Evolutionary conservation across 352 stramenopile genomes (phyloP).

Genomic region (Blastocystis sp.): DNA sequence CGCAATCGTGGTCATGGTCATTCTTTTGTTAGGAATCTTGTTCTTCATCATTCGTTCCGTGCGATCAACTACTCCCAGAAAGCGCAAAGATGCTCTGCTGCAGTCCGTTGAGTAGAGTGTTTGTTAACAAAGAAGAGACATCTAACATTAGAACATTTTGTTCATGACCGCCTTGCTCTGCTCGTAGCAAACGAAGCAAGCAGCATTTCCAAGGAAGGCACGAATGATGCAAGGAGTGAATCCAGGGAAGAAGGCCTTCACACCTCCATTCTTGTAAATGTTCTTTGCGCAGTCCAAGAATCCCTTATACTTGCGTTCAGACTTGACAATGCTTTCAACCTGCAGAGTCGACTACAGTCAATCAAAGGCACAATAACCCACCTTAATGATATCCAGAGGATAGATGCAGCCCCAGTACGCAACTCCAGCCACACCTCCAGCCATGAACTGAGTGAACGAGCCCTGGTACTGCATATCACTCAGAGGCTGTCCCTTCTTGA

Average conservation of each 20-base stretch:
- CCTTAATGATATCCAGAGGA: conserved; percentile 60
- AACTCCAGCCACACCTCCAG: conserved; percentile 51
- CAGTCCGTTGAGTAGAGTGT: not conserved
- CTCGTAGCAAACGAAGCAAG: conserved; percentile 59
- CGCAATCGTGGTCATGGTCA: not conserved
- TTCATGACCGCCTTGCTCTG: conserved; percentile 59
- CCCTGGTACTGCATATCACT: conserved; percentile 59
- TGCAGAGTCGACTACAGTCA: conserved; percentile 7
- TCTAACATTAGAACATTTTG: conserved; percentile 43
- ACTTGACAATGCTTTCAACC: conserved; percentile 48
- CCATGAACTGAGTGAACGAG: conserved; percentile 57
- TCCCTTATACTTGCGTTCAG: conserved; percentile 53
- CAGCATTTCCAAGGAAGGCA: conserved; percentile 54
- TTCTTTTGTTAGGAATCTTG: not conserved
- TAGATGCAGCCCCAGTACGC: conserved; percentile 57
- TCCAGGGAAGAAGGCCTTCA: conserved; percentile 58
- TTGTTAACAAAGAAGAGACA: not conserved
- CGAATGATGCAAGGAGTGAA: conserved; percentile 62
- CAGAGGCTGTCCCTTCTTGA: conserved; percentile 51
- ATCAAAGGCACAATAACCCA: not conserved
- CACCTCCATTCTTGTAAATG: conserved; percentile 22
- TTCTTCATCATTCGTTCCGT: not conserved
- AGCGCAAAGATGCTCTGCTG: not conserved
- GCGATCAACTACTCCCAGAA: not conserved
- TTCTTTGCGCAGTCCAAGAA: conserved; percentile 61